Conservation (phyloP, 225 moss, liverwort and hornwort species). For the Pseudisothecium myosuroides region DNA sequence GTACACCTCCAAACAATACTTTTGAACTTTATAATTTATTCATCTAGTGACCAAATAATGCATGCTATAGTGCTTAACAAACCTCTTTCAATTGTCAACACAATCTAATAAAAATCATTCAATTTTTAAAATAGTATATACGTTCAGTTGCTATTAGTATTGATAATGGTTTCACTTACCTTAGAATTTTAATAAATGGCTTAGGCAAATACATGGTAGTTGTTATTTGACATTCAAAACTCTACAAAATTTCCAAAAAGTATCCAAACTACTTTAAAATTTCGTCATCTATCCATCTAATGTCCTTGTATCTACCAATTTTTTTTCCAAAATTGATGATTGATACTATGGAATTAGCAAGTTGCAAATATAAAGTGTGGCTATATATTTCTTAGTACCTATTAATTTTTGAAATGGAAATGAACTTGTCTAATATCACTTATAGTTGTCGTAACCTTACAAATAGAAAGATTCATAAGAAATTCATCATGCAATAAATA, state of each 20-base stretch:
- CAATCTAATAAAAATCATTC: not conserved
- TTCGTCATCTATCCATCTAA: not conserved
- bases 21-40: not conserved
- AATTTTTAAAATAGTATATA: not conserved
- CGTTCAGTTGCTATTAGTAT: not conserved
- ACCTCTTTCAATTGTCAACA: not conserved
- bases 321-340: no score
- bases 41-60: not conserved
- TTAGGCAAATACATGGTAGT: not conserved
- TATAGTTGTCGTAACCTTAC: not conserved
- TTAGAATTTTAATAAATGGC: not conserved
- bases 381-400: not conserved
- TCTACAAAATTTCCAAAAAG: not conserved
- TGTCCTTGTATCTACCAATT: not conserved
- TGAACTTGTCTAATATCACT: not conserved
- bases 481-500: not conserved
- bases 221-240: not conserved
- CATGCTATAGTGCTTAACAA: not conserved
- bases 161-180: not conserved
- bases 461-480: not conserved
- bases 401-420: not conserved
- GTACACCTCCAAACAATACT: not conserved
- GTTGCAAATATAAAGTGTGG: fast-evolving
- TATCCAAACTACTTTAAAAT: not conserved
- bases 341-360: not conserved